phyloP scores from a whole-genome alignment of 345 rosid genomes.

The Euclidium syriacum region DNA sequence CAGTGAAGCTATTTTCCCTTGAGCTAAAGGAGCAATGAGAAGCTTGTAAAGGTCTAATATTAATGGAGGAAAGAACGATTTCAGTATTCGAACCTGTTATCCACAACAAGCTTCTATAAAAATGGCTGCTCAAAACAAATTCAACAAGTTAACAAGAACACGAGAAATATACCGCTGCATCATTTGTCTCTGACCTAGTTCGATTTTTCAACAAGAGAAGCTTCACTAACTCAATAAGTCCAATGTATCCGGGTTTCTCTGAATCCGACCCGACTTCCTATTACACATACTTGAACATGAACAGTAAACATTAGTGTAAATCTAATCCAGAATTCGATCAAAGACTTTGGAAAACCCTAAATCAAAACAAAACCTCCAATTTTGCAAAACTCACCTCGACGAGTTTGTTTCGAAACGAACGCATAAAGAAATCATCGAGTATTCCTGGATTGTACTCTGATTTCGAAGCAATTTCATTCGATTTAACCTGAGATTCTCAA shows the following conservation, averaged over 20 bases:
- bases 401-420: constrained; percentile 62
- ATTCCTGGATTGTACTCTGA: constrained; percentile 45
- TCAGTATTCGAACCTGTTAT: constrained; percentile 65
- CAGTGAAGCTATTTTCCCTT: constrained; percentile 66
- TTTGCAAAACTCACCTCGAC: constrained; percentile 45
- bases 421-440: constrained; percentile 56
- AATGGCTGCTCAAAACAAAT: background rate
- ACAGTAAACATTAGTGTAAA: background rate
- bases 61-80: constrained; percentile 71
- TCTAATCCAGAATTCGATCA: background rate
- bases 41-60: constrained; percentile 58
- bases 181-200: constrained; percentile 49
- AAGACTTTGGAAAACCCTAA: background rate
- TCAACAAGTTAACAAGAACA: background rate
- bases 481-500: constrained; percentile 31
- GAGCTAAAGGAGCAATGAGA: constrained; percentile 65
- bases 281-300: constrained; percentile 29
- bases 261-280: constrained; percentile 98
- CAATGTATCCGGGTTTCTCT: constrained; percentile 75
- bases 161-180: constrained; percentile 50
- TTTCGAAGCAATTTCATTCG: constrained; percentile 21
- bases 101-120: background rate
- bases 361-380: background rate
- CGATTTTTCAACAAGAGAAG: constrained; percentile 58
- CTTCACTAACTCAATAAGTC: constrained; percentile 69